Evolutionary conservation across 768 basidiomycete species (phyloP).

Genomic region (Hebeloma cylindrosporum): DNA sequence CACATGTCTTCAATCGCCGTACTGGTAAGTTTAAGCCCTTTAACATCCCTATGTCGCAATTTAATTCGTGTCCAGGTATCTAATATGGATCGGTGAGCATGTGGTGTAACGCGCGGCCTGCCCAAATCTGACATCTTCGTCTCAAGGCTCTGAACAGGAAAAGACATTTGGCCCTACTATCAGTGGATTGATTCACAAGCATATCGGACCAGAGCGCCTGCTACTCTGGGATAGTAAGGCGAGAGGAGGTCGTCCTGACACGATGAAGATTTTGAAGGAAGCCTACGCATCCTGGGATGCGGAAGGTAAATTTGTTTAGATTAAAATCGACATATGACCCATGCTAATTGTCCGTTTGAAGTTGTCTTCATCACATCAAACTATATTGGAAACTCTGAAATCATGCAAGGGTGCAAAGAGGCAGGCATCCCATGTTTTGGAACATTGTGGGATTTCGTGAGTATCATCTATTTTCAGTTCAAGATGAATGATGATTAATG

Average conservation of each 20-base stretch:
- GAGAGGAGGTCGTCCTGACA: conserved; percentile 73
- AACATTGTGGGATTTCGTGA: conserved; percentile 69
- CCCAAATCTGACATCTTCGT: conserved; percentile 21
- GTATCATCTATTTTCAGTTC: conserved; percentile 18
- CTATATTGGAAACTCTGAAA: conserved; percentile 72
- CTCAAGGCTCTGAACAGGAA: conserved; percentile 73
- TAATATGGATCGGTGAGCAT: conserved; percentile 71
- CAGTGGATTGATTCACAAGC: conserved; percentile 65
- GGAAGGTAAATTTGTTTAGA: conserved; percentile 45
- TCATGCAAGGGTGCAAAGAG: conserved; percentile 76
- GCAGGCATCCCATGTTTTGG: conserved; percentile 68
- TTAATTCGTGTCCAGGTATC: conserved; percentile 47
- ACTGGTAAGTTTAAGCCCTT: conserved; percentile 49
- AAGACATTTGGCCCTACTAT: conserved; percentile 75
- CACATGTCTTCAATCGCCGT: conserved; percentile 73
- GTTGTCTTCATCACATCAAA: conserved; percentile 88
- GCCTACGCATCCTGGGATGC: conserved; percentile 68
- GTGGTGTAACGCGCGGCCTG: conserved; percentile 1
- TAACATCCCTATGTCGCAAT: conserved; percentile 2
- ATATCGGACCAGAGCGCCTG: conserved; percentile 72
- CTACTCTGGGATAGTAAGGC: conserved; percentile 77
- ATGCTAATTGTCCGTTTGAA: conserved; percentile 21
- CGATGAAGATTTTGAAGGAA: conserved; percentile 74
- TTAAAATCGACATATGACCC: not conserved
- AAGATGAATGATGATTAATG: conserved; percentile 11